These are phyloP conservation scores for Phaseolus lunatus DNA, from an alignment of 306 rosid species.

Conservation along the genomic window DNA sequence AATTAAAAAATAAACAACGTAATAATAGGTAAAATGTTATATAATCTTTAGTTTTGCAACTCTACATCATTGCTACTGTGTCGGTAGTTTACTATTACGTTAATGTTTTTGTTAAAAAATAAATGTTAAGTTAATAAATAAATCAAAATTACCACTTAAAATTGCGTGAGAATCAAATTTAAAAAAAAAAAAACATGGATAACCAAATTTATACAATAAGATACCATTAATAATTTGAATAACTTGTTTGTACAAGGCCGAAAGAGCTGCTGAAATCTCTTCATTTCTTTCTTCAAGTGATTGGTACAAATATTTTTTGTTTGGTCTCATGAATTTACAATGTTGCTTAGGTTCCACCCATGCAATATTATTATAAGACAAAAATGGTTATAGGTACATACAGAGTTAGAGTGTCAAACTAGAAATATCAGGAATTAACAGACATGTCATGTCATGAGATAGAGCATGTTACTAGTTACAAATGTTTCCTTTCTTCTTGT, in stretches of 20 bases:
- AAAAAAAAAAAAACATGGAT: no score
- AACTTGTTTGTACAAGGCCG: conserved; percentile 61
- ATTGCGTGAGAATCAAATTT: no score
- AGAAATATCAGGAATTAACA: conserved; percentile 34
- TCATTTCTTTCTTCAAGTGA: conserved; percentile 72
- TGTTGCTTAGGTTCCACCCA: conserved; percentile 23
- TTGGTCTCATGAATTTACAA: conserved; percentile 30
- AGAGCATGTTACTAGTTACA: conserved; percentile 40
- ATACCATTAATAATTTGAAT: no score
- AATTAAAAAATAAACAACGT: no score
- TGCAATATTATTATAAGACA: conserved; percentile 23
- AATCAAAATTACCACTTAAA: no score
- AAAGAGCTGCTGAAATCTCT: conserved; percentile 57
- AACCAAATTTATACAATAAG: no score
- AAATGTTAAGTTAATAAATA: no score
- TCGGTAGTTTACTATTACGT: no score
- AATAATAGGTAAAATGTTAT: no score
- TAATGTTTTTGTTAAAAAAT: no score
- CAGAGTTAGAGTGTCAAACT: conserved; percentile 46
- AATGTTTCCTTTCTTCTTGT: conserved; percentile 79
- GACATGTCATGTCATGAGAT: conserved; percentile 27
- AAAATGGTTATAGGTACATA: conserved; percentile 43
- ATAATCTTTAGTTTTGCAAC: no score
- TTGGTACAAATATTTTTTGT: conserved; percentile 36
- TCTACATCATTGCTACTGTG: no score